A percentile compares a stretch with the other conserved stretches of the same genome.
These are phyloP conservation scores for Monosporozyma yasuniensis DNA, from an alignment of 805 yeast species.

Conservation along the genomic window DNA sequence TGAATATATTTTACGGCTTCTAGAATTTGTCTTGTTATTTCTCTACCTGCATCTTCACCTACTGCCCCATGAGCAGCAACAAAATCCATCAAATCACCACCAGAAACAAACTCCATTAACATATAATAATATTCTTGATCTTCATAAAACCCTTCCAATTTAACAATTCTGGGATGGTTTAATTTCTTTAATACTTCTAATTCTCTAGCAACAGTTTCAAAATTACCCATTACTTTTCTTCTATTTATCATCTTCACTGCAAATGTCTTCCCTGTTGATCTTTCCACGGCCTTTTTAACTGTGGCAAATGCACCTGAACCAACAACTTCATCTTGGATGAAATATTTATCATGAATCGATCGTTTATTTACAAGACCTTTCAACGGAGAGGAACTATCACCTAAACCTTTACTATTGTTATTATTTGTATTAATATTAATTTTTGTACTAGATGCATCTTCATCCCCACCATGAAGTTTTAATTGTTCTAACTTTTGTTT, in stretches of 20 bases:
- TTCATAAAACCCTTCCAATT: constrained; percentile 75
- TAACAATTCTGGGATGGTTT: constrained; percentile 79
- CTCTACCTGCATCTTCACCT: constrained; percentile 84
- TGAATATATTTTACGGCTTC: constrained; percentile 85
- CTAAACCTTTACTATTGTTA: neutral
- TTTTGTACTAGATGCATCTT: neutral
- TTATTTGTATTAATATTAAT: too few relatives aligned
- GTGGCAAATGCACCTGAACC: constrained; percentile 99
- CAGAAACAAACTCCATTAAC: constrained; percentile 92
- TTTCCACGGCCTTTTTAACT: constrained; percentile 82
- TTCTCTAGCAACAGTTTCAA: constrained; percentile 80
- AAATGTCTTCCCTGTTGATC: constrained; percentile 73
- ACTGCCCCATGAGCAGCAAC: constrained; percentile 88
- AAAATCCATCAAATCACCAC: constrained; percentile 97
- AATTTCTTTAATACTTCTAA: constrained; percentile 67
- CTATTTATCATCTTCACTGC: constrained; percentile 89
- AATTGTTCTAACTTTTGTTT: constrained; percentile 20
- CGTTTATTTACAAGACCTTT: neutral
- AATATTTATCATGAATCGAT: constrained; percentile 53
- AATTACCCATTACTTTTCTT: constrained; percentile 67
- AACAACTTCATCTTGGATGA: constrained; percentile 72
- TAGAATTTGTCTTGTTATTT: constrained; percentile 74
- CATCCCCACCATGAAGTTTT: constrained; percentile 5
- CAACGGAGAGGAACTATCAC: neutral
- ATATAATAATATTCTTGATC: constrained; percentile 73